Base-by-base conservation (phyloP, 495 filamentous ascomycete genomes). In the Podospora comata region DNA sequence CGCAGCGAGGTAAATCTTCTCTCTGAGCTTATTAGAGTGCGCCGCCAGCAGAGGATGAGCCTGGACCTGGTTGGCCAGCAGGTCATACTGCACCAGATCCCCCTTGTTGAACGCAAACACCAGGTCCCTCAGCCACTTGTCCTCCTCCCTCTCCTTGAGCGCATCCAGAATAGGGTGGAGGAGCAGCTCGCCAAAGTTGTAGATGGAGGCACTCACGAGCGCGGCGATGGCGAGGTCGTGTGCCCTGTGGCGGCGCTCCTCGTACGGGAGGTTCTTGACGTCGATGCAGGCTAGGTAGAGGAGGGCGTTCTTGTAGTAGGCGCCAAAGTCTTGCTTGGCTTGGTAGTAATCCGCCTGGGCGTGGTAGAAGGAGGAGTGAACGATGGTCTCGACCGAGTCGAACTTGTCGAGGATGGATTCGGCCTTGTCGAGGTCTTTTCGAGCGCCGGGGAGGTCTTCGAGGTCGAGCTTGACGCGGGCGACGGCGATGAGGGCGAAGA, bases 181-280 rank as follows among this genome's bases (percentile, higher is more conserved):
- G 23, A 99, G 89, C 5, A 99, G 92, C 84, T 99, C 95, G 79
- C 95, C 95, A 70, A 99, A 99, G 85, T 98, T 99, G 86, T 98
- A 98, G 82, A 98, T 98, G 69, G 86, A 88, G 76, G 94, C 92
- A 62, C 93, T 97, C 44, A 97, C 90, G 11, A 99, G 85, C 15
- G 95, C 95, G 20, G 96, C 93, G 60, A 99, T 89, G 74, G 88
- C 87, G 67, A 99, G 90, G 80, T 97, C 92, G 82, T 97, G 94
- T 61, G 95, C 95, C 60, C 94, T 90, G 58, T 83, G 84, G 74
- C 86, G 87, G 69, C 91, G 90, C 77, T 98, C 95, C 39, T 79
- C 76, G 66, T 85, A 81, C 28, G 86, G 81, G 59, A 99, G 86
- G 44, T 90, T 85, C 62, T 86, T 83, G 71, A 96, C 82, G 74